Percentiles rank a stretch among this genome's conserved stretches.
These are phyloP conservation scores for Cladosporium sphaerospermum DNA, from an alignment of 2,329 filamentous ascomycete species.

Conservation along the genomic window DNA sequence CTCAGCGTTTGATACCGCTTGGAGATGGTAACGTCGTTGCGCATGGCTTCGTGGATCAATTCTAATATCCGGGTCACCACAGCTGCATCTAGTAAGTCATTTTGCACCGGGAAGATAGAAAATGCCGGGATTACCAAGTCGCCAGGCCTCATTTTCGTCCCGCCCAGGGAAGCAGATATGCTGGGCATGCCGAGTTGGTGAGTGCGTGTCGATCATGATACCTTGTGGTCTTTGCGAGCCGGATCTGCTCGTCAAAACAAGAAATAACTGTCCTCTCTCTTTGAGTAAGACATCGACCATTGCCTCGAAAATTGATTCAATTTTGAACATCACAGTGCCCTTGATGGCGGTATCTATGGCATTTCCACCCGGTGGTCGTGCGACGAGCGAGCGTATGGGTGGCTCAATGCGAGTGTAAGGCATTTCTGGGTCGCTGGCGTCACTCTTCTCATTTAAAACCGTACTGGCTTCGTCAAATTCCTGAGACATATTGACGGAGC, in stretches of 20 bases:
- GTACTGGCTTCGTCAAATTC: too few relatives aligned
- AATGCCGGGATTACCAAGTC: constrained; percentile 39
- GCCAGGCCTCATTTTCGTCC: constrained; percentile 52
- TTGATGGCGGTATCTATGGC: neutral
- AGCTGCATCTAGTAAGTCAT: constrained; percentile 32
- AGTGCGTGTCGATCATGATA: constrained; percentile 6
- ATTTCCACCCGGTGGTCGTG: too few relatives aligned
- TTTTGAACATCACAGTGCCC: constrained; percentile 42
- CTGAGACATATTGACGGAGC: too few relatives aligned
- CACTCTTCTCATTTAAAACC: too few relatives aligned
- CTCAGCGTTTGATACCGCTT: constrained; percentile 44
- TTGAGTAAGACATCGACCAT: constrained; percentile 46
- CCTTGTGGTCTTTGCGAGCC: neutral
- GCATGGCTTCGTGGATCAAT: constrained; percentile 48
- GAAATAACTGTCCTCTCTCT: constrained; percentile 40
- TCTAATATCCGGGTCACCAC: constrained; percentile 51
- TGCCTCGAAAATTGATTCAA: constrained; percentile 50
- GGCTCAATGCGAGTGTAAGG: too few relatives aligned
- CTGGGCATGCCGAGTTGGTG: neutral
- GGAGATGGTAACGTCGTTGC: constrained; percentile 44
- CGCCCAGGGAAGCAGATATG: constrained; percentile 48
- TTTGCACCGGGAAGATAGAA: neutral
- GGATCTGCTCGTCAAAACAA: constrained; percentile 40
- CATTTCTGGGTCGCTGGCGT: too few relatives aligned
- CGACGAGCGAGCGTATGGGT: too few relatives aligned